These are phyloP conservation scores for Sphaerulina populicola DNA, from an alignment of 2,329 filamentous ascomycete species.

Conservation along the genomic window DNA sequence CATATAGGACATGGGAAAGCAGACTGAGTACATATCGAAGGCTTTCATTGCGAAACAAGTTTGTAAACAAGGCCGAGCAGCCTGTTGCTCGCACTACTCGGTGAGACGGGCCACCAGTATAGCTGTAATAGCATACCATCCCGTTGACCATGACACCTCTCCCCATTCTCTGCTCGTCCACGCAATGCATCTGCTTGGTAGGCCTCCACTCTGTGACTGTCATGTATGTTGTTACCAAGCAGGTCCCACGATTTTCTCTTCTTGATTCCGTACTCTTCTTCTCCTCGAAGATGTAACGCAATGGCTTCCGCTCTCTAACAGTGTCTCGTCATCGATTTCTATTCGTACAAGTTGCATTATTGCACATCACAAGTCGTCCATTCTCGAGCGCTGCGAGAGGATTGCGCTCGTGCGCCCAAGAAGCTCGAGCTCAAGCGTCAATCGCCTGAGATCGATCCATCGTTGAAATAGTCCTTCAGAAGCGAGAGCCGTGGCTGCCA, in stretches of 20 bases:
- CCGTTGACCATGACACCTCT: background rate
- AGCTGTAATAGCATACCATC: slow-evolving; percentile 4
- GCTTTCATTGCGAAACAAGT: background rate
- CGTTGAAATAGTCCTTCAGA: background rate
- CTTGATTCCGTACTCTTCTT: background rate
- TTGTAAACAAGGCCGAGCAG: background rate
- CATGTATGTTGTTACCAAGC: background rate
- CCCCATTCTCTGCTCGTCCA: background rate
- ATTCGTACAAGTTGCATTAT: background rate
- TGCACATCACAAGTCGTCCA: background rate
- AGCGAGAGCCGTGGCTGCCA: background rate
- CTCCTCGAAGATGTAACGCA: background rate
- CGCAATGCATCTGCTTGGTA: background rate
- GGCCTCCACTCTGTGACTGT: background rate
- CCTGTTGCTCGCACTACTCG: background rate
- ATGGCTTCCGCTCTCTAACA: background rate
- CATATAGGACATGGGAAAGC: too few relatives aligned
- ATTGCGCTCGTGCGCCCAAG: background rate
- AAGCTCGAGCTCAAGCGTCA: background rate
- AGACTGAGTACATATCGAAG: background rate
- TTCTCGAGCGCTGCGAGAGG: background rate
- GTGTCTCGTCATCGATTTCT: background rate
- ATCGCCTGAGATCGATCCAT: slow-evolving; percentile 2
- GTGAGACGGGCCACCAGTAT: slow-evolving; percentile 1
- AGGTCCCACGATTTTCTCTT: background rate